Percentiles rank a stretch among this genome's conserved stretches.
These are phyloP conservation scores for Beauveria varroae DNA, from an alignment of 2,329 filamentous ascomycete species.

Conservation along the genomic window DNA sequence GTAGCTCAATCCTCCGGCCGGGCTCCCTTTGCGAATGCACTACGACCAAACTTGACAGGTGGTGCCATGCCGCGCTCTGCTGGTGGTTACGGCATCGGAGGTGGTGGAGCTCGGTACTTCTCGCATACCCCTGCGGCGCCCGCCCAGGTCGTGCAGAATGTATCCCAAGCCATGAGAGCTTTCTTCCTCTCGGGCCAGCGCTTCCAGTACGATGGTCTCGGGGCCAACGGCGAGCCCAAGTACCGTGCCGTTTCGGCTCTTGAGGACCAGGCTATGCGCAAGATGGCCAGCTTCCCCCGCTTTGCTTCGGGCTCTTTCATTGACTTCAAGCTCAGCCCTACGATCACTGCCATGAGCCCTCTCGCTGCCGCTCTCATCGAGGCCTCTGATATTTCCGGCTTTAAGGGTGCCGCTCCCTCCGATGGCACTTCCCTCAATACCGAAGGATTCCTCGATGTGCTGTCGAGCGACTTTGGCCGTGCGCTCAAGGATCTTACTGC, in stretches of 20 bases:
- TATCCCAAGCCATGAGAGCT: conserved; percentile 85
- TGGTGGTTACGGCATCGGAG: conserved; percentile 74
- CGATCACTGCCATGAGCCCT: conserved; percentile 78
- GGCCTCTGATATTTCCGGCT: conserved; percentile 34
- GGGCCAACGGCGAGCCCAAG: conserved; percentile 64
- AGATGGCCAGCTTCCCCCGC: conserved; percentile 52
- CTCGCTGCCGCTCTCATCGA: conserved; percentile 50
- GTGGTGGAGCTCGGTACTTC: conserved; percentile 79
- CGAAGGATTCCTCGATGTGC: conserved; percentile 73
- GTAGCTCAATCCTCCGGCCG: conserved; percentile 60
- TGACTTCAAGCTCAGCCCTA: conserved; percentile 83
- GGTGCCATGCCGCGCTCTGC: conserved; percentile 77
- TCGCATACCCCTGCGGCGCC: conserved; percentile 79
- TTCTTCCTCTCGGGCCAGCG: conserved; percentile 91
- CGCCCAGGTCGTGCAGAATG: conserved; percentile 88
- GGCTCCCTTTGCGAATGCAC: conserved; percentile 78
- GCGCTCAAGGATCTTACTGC: conserved; percentile 76
- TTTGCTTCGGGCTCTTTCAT: conserved; percentile 68
- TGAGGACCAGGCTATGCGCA: conserved; percentile 64
- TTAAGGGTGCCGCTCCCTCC: conserved; percentile 30
- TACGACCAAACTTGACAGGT: conserved; percentile 87
- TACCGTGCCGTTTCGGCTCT: conserved; percentile 71
- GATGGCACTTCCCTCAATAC: conserved; percentile 62
- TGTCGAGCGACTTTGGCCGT: conserved; percentile 82
- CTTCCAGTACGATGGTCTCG: conserved; percentile 74